Evolutionary conservation across 805 yeast genomes (phyloP).

Genomic region (Ogataea zsoltii): DNA sequence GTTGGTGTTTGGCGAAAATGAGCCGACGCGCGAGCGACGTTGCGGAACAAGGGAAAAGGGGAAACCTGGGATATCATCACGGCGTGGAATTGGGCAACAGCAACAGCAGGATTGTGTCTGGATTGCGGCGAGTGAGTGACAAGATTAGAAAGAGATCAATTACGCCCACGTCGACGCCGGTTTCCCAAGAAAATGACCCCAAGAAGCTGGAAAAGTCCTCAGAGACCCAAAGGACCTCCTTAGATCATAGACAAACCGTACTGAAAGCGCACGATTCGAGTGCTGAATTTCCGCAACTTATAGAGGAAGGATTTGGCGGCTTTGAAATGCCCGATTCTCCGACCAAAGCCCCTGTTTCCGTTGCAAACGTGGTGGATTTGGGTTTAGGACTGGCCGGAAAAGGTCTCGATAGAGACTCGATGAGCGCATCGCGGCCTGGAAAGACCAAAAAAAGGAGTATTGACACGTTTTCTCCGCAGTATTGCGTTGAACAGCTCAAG

Average conservation of each 20-base stretch:
- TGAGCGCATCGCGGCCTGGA: background rate
- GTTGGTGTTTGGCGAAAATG: background rate
- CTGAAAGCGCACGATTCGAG: background rate
- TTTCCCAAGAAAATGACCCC: background rate
- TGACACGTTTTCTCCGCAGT: constrained; percentile 36
- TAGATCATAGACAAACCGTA: too few relatives aligned
- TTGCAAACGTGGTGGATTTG: constrained; percentile 27
- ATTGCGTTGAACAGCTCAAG: constrained; percentile 43
- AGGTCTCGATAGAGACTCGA: constrained; percentile 19
- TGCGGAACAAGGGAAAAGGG: background rate
- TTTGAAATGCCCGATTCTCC: constrained; percentile 9
- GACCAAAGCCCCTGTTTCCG: constrained; percentile 17
- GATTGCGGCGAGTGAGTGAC: constrained; percentile 16
- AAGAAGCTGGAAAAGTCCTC: background rate
- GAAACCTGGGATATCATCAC: background rate
- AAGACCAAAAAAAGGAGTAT: background rate
- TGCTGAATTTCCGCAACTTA: background rate
- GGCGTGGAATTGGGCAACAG: background rate
- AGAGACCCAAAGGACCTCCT: too few relatives aligned
- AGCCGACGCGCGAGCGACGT: background rate
- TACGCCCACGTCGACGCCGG: background rate
- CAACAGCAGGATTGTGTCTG: constrained; percentile 10
- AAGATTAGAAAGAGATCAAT: constrained; percentile 14
- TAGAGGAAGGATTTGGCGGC: background rate
- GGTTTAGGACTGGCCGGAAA: constrained; percentile 35